Percentiles rank a stretch among this genome's conserved stretches.
These are phyloP conservation scores for Xylariaceae sp. DNA, from an alignment of 2,329 filamentous ascomycete species.

Conservation along the genomic window DNA sequence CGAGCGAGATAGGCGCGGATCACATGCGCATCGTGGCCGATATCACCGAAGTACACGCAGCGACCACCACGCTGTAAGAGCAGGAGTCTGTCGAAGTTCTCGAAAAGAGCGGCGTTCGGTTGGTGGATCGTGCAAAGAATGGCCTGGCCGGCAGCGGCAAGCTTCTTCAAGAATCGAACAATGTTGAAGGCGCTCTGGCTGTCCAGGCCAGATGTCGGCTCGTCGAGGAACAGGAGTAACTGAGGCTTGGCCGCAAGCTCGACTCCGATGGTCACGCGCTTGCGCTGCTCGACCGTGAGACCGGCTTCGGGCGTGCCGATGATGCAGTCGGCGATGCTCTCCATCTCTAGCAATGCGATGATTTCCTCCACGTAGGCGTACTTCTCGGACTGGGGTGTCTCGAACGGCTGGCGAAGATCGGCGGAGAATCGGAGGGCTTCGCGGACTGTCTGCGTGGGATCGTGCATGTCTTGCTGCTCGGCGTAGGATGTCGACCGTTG, in stretches of 20 bases:
- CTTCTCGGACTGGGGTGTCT: conserved; percentile 50
- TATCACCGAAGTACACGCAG: conserved; percentile 81
- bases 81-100: conserved; percentile 79
- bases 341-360: conserved; percentile 54
- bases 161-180: conserved; percentile 70
- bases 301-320: conserved; percentile 62
- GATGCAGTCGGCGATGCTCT: conserved; percentile 53
- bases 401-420: conserved; percentile 52
- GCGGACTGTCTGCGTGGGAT: conserved; percentile 56
- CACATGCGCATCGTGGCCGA: conserved; percentile 67
- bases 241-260: conserved; percentile 80
- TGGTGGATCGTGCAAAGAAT: conserved; percentile 91
- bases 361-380: conserved; percentile 58
- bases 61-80: conserved; percentile 72
- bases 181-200: conserved; percentile 71
- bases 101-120: conserved; percentile 78
- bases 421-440: conserved; percentile 61
- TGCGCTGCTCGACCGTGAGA: conserved; percentile 59
- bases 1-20: conserved; percentile 60
- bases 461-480: conserved; percentile 59
- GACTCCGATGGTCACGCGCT: conserved; percentile 85
- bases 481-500: conserved; percentile 58
- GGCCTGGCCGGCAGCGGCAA: conserved; percentile 74
- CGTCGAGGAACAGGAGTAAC: conserved; percentile 71
- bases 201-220: conserved; percentile 71